A percentile compares a stretch with the other conserved stretches of the same genome.
phyloP scores from a whole-genome alignment of 495 filamentous ascomycete genomes.

The Rhizodiscina lignyota region DNA sequence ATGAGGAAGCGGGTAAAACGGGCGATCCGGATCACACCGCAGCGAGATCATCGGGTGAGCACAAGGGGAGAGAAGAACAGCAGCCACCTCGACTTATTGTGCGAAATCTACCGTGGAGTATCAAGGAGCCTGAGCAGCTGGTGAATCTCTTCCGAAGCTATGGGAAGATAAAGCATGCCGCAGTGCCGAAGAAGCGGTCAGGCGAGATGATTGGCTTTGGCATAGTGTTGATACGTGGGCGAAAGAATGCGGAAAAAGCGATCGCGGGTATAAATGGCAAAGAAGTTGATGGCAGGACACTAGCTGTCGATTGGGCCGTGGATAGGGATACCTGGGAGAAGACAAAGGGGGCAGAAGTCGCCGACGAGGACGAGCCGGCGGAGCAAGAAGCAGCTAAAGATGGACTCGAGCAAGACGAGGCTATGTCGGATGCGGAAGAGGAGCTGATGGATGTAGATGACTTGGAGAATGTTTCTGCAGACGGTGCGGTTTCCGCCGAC shows the following conservation, averaged over 20 bases:
- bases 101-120: constrained; percentile 89
- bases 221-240: constrained; percentile 75
- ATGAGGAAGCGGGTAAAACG: constrained; percentile 27
- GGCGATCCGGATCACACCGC: no score
- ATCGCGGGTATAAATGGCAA: constrained; percentile 75
- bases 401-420: constrained; percentile 18
- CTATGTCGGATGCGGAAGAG: constrained; percentile 18
- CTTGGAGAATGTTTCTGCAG: constrained; percentile 28
- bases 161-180: constrained; percentile 73
- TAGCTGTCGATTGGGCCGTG: constrained; percentile 94
- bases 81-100: constrained; percentile 77
- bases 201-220: constrained; percentile 69
- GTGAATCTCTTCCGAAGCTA: constrained; percentile 61
- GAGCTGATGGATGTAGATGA: constrained; percentile 27
- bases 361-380: constrained; percentile 19
- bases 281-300: constrained; percentile 64
- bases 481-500: constrained; percentile 14
- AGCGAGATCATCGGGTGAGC: constrained; percentile 8
- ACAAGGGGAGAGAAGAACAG: constrained; percentile 31
- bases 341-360: constrained; percentile 8
- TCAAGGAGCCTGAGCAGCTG: constrained; percentile 71
- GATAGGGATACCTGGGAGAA: constrained; percentile 74
- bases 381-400: constrained; percentile 20
- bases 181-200: constrained; percentile 51
- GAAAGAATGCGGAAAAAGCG: constrained; percentile 84